phyloP scores from a whole-genome alignment of 768 basidiomycete species.

The Tubosaeta sp. region DNA sequence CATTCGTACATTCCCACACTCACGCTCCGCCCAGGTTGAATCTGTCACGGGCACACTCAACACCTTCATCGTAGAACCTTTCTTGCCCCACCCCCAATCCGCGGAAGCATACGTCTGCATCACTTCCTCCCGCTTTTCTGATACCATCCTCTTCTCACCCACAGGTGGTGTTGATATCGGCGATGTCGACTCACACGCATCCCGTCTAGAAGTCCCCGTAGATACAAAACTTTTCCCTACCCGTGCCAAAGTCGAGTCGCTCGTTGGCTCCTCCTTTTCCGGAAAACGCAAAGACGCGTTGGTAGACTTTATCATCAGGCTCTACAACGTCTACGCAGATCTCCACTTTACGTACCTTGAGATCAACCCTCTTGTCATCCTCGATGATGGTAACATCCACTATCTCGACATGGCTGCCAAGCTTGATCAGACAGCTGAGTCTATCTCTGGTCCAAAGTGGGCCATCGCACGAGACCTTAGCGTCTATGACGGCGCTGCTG shows the following conservation, averaged over 20 bases:
- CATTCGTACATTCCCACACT: slow-evolving; percentile 16
- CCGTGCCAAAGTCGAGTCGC: slow-evolving; percentile 71
- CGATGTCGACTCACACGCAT: slow-evolving; percentile 96
- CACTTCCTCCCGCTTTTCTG: slow-evolving; percentile 91
- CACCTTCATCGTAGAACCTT: slow-evolving; percentile 99
- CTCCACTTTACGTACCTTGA: slow-evolving; percentile 99
- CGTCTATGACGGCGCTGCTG: slow-evolving; percentile 54
- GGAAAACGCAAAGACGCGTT: slow-evolving; percentile 84
- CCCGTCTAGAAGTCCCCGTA: slow-evolving; percentile 82
- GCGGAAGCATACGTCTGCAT: slow-evolving; percentile 99
- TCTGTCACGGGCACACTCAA: slow-evolving; percentile 90
- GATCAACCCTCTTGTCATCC: slow-evolving; percentile 96
- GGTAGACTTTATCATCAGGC: slow-evolving; percentile 89
- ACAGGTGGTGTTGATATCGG: slow-evolving; percentile 99
- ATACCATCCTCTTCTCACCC: slow-evolving; percentile 96
- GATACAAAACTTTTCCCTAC: slow-evolving; percentile 66
- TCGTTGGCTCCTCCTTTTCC: slow-evolving; percentile 76
- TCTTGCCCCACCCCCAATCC: slow-evolving; percentile 90
- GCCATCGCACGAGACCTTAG: slow-evolving; percentile 90
- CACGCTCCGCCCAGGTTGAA: slow-evolving; percentile 61
- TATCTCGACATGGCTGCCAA: slow-evolving; percentile 99
- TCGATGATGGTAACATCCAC: slow-evolving; percentile 79
- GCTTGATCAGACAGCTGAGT: slow-evolving; percentile 98
- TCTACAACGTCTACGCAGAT: slow-evolving; percentile 97
- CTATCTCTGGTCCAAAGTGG: slow-evolving; percentile 98